phyloP scores from a whole-genome alignment of 2,329 filamentous ascomycete genomes.

The Fusarium denticulatum region DNA sequence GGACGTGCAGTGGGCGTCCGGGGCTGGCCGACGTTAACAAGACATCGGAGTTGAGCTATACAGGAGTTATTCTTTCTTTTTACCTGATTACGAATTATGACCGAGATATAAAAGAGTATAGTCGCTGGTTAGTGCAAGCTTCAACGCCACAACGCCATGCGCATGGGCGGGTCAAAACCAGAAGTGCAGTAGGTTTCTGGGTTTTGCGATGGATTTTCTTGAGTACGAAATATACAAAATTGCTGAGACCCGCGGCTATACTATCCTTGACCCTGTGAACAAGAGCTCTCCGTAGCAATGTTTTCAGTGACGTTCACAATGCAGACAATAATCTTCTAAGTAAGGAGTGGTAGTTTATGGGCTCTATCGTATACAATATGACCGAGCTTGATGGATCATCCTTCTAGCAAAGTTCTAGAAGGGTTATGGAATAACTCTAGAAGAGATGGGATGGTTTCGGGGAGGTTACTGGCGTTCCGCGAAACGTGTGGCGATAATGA shows the following conservation, averaged over 20 bases:
- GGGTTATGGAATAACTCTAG: background rate
- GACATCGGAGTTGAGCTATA: background rate
- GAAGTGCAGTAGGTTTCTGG: conserved; percentile 44
- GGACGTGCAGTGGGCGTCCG: conserved; percentile 43
- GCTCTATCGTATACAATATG: background rate
- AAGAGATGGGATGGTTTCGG: background rate
- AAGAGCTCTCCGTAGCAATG: background rate
- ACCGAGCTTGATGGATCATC: background rate
- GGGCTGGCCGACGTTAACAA: background rate
- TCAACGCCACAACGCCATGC: conserved; percentile 25
- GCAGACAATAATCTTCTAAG: background rate
- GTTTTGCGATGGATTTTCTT: conserved; percentile 6
- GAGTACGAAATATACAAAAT: background rate
- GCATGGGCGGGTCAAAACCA: background rate
- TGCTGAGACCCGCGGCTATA: background rate
- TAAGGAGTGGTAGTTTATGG: background rate
- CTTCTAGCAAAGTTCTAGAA: background rate
- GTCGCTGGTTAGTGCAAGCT: conserved; percentile 26
- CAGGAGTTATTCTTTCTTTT: conserved; percentile 4
- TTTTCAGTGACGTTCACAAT: background rate
- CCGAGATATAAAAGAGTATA: background rate
- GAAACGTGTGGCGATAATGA: background rate
- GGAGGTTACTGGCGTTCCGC: background rate
- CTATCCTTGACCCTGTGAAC: background rate
- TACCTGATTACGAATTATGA: conserved; percentile 20